Evolutionary conservation across 169 alveolate genomes (phyloP).

Genomic region (Plasmodium relictum): DNA sequence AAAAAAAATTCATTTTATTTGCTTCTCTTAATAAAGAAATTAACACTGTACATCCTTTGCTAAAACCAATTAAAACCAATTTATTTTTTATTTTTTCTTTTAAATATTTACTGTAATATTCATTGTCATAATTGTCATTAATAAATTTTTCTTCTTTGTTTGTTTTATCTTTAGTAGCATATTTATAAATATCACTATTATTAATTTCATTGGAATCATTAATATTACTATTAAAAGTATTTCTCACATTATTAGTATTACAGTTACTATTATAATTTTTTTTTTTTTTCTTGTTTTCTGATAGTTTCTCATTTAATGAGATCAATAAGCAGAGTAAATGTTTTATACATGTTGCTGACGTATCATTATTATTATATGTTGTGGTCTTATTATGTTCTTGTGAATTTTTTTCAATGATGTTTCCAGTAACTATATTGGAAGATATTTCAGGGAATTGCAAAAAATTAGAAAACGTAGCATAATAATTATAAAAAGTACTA

Average conservation of each 20-base stretch:
- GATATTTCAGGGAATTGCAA: slow-evolving; percentile 19
- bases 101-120: background rate
- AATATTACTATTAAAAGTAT: no score
- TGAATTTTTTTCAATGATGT: background rate
- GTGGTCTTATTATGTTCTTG: background rate
- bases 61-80: slow-evolving; percentile 56
- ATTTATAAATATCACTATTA: background rate
- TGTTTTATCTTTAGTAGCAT: background rate
- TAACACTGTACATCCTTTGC: slow-evolving; percentile 70
- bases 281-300: background rate
- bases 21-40: slow-evolving; percentile 41
- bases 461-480: slow-evolving; percentile 45
- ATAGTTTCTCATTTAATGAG: slow-evolving; percentile 37
- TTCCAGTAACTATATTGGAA: background rate
- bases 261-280: background rate
- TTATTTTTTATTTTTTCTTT: slow-evolving; percentile 8
- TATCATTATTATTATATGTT: background rate
- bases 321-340: slow-evolving; percentile 34
- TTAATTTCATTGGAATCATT: background rate
- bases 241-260: no score
- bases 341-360: slow-evolving; percentile 22
- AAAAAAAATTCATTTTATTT: slow-evolving; percentile 18
- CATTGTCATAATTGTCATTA: background rate
- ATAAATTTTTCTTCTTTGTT: background rate
- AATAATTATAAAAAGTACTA: slow-evolving; percentile 36